Percentiles rank a stretch among this genome's conserved stretches.
These are phyloP conservation scores for Pezicula carpinea DNA, from an alignment of 2,329 filamentous ascomycete genomes.

Conservation along the genomic window DNA sequence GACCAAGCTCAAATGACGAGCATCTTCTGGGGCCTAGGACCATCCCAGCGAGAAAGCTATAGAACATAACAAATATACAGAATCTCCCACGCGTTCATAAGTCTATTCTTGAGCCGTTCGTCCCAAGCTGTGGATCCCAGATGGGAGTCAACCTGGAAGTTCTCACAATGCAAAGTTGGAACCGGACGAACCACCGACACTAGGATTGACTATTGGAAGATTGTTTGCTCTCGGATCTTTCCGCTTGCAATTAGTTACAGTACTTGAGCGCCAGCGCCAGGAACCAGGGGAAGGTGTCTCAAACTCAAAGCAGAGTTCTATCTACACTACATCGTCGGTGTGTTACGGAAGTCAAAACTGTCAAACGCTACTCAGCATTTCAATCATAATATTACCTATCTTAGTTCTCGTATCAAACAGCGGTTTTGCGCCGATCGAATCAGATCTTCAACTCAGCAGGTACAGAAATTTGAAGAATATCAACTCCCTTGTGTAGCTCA, in stretches of 20 bases:
- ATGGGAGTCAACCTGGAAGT: too few species aligned
- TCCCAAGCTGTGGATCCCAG: background rate
- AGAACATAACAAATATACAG: background rate
- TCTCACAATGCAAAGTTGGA: background rate
- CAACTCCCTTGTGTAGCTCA: constrained; percentile 61
- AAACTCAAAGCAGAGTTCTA: background rate
- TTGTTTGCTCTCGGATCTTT: too few species aligned
- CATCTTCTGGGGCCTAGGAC: background rate
- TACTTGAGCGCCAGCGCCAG: too few species aligned
- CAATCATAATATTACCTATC: background rate
- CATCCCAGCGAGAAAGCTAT: background rate
- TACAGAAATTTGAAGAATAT: constrained; percentile 23
- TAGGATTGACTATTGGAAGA: too few species aligned
- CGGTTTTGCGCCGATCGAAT: background rate
- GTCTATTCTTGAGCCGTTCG: background rate
- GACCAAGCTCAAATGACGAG: background rate
- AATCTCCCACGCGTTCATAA: background rate
- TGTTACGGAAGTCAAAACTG: too few species aligned
- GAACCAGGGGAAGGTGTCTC: background rate
- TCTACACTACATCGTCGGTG: background rate
- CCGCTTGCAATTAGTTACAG: too few species aligned
- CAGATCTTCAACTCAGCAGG: constrained; percentile 19
- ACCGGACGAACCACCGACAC: too few species aligned
- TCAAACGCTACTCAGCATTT: too few species aligned
- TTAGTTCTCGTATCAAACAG: background rate